Percentiles rank a stretch among this genome's conserved stretches.
phyloP scores from a whole-genome alignment of 1,284 basidiomycete genomes.

The Moniliophthora roreri region DNA sequence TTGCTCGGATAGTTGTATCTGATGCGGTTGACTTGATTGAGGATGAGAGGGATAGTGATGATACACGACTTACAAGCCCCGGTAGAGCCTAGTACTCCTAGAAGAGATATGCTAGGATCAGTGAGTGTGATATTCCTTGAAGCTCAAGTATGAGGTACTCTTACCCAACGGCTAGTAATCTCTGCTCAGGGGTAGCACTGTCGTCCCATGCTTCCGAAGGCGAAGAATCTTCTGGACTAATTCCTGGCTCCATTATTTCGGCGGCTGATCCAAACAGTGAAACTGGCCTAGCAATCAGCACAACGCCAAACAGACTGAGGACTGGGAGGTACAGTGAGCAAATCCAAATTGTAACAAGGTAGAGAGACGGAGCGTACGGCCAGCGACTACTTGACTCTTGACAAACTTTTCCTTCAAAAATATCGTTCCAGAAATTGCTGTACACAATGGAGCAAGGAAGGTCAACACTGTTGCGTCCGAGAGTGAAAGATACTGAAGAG shows the following conservation, averaged over 20 bases:
- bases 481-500: slow-evolving; percentile 66
- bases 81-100: slow-evolving; percentile 63
- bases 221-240: background rate
- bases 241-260: slow-evolving; percentile 4
- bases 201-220: slow-evolving; percentile 18
- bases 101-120: slow-evolving; percentile 45
- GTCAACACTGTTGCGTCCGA: slow-evolving; percentile 78
- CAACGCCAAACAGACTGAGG: slow-evolving; percentile 57
- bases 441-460: slow-evolving; percentile 72
- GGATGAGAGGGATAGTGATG: background rate
- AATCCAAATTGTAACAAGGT: slow-evolving; percentile 8
- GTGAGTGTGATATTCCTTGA: no score
- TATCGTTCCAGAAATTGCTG: slow-evolving; percentile 66
- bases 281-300: slow-evolving; percentile 58
- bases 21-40: slow-evolving; percentile 2
- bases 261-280: slow-evolving; percentile 41
- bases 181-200: slow-evolving; percentile 37
- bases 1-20: slow-evolving; percentile 70
- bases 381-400: slow-evolving; percentile 59
- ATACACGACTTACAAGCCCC: slow-evolving; percentile 49
- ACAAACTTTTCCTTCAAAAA: slow-evolving; percentile 69
- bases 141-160: slow-evolving; percentile 10
- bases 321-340: slow-evolving; percentile 32
- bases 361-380: slow-evolving; percentile 40
- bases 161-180: slow-evolving; percentile 53